A percentile compares a stretch with the other conserved stretches of the same genome.
phyloP scores from a whole-genome alignment of 78 protist genomes.

The Creolimax fragrantissima region DNA sequence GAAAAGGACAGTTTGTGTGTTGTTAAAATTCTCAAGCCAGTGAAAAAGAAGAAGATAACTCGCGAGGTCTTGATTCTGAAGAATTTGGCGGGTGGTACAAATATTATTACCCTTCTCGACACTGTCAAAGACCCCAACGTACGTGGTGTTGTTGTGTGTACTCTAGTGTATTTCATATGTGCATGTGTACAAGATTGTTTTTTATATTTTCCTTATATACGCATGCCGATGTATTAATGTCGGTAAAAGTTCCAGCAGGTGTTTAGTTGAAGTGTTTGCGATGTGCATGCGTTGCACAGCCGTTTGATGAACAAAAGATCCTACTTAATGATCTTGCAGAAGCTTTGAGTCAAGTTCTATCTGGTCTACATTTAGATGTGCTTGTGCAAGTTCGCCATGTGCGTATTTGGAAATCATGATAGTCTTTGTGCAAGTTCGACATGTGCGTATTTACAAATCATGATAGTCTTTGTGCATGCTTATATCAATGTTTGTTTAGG shows the following conservation, averaged over 20 bases:
- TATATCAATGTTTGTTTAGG: too few species aligned
- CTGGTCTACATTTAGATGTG: too few species aligned
- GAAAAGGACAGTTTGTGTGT: conserved; percentile 48
- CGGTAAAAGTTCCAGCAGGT: too few species aligned
- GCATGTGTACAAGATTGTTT: neutral
- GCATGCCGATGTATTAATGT: too few species aligned
- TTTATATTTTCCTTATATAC: too few species aligned
- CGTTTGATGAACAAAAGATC: too few species aligned
- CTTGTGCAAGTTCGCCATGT: neutral
- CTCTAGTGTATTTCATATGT: neutral
- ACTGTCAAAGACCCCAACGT: conserved; percentile 84
- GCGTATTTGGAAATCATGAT: neutral
- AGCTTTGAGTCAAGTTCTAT: too few species aligned
- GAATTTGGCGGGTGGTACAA: conserved; percentile 91
- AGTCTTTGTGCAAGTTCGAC: neutral
- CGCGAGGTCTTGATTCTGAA: conserved; percentile 93
- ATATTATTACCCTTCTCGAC: conserved; percentile 89
- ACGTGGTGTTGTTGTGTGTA: neutral
- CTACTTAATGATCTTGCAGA: too few species aligned
- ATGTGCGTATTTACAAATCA: neutral
- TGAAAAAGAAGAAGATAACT: conserved; percentile 87
- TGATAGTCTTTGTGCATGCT: too few species aligned
- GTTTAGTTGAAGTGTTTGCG: neutral
- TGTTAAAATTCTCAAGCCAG: conserved; percentile 79
- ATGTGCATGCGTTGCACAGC: neutral